Base-by-base conservation (phyloP, 2,329 filamentous ascomycete species). In the Pseudonectria foliicola region DNA sequence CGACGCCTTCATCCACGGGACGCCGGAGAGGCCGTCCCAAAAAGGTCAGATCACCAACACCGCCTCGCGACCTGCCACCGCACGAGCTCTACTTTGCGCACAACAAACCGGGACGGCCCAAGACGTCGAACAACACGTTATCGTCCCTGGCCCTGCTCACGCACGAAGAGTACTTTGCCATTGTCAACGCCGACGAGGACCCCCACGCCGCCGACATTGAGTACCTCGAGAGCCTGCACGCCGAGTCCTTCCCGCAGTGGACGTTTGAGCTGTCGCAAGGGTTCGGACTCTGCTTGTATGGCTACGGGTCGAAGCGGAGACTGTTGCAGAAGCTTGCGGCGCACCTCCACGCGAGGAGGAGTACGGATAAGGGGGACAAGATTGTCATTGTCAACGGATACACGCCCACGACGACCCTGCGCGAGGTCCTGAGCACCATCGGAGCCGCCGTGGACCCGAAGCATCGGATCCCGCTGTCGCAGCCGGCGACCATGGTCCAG, bases 81-180 rank as follows among this genome's bases (percentile, higher is more conserved):
- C 86, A 95, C 54, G 92, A 96, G 59, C 76, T 84, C 46, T 98
- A 93, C 65, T 96, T 98, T 59, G 85, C 82, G 54, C 86, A 96
- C 54, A 95, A 94, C 56, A 81, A 86, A 31, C 80, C 85, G 0
- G 88, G 86, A 3, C 74, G 79, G 4, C 70, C 77, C 29, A 89
- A 89, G 60, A 95, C 90, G 0, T 95, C 89, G 2, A 83, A 85
- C 55, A 92, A 92, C 46, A 94, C 79, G 0, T 69, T 96, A 5
- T 73, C 82, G 1, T 79, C 82, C 4, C 67, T 93, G 24, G 69
- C 77, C 4, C 68, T 95, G 10, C 77, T 96, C 37, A 88, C 85
- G 2, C 89, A 95, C 53, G 89, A 96, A 38, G 87, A 95, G 55
- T 98, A 92, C 61, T 94, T 94, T 50, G 70, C 75, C 29, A 45